These are phyloP conservation scores for Kondoa malvinella DNA, from an alignment of 768 basidiomycete species.

Conservation along the genomic window DNA sequence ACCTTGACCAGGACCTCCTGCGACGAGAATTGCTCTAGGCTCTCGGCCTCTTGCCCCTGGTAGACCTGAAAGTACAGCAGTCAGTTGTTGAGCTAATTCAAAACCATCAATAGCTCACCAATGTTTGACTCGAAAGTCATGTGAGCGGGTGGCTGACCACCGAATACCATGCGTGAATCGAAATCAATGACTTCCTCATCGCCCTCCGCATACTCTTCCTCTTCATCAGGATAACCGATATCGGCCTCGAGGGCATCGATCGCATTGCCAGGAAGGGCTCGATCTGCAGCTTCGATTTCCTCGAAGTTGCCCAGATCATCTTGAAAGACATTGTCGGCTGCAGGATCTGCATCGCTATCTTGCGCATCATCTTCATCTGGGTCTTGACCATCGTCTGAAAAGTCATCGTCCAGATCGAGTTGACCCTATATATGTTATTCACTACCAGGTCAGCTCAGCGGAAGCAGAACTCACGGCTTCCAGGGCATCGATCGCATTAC, in stretches of 20 bases:
- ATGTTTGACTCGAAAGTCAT: background rate
- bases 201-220: background rate
- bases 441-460: background rate
- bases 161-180: background rate
- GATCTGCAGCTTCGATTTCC: constrained; percentile 12
- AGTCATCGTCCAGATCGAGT: constrained; percentile 15
- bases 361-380: constrained; percentile 9
- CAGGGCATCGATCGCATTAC: no score
- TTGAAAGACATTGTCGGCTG: constrained; percentile 13
- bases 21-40: constrained; percentile 1
- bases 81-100: no score
- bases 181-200: background rate
- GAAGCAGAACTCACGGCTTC: no score
- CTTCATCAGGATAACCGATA: background rate
- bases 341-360: background rate
- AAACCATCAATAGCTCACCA: background rate
- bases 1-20: constrained; percentile 6
- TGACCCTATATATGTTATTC: background rate
- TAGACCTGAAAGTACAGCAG: no score
- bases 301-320: constrained; percentile 20
- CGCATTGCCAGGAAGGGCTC: background rate
- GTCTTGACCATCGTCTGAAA: background rate
- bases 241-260: background rate
- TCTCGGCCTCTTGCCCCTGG: background rate
- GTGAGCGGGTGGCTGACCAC: constrained; percentile 4